Conservation (phyloP, 75 land plant genomes). For the Azolla pinnata region DNA sequence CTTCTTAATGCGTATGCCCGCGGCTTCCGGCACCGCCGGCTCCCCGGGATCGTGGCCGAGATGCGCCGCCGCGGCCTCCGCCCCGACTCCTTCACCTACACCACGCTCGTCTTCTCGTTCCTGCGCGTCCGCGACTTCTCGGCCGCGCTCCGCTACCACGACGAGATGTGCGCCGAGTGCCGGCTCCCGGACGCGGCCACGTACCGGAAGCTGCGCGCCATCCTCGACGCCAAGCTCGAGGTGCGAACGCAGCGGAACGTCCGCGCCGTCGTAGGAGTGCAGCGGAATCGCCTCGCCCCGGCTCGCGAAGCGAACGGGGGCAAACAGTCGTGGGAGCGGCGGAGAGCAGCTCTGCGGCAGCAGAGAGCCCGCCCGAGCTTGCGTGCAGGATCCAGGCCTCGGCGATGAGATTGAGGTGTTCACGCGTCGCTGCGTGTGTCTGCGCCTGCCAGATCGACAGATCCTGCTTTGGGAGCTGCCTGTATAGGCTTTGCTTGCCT, state of each 20-base stretch:
- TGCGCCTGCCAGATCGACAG: no score
- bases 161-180: conserved; percentile 50
- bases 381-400: no score
- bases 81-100: conserved; percentile 74
- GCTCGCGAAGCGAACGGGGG: no score
- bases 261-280: conserved; percentile 36
- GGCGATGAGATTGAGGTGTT: no score
- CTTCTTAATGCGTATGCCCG: conserved; percentile 77
- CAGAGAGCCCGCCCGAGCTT: no score
- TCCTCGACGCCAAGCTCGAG: conserved; percentile 46
- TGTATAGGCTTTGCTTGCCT: no score
- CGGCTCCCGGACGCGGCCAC: conserved; percentile 54
- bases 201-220: conserved; percentile 54
- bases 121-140: conserved; percentile 71
- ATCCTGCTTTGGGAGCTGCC: no score
- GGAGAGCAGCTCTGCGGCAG: no score
- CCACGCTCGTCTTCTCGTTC: conserved; percentile 68
- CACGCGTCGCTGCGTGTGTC: no score
- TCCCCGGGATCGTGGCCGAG: conserved; percentile 59
- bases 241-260: conserved; percentile 39
- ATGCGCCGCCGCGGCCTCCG: conserved; percentile 51
- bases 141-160: conserved; percentile 58
- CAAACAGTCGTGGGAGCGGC: no score
- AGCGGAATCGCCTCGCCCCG: no score
- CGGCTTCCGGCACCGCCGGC: conserved; percentile 54